phyloP scores from a whole-genome alignment of 148 eudicot genomes.

The Agrostemma githago region DNA sequence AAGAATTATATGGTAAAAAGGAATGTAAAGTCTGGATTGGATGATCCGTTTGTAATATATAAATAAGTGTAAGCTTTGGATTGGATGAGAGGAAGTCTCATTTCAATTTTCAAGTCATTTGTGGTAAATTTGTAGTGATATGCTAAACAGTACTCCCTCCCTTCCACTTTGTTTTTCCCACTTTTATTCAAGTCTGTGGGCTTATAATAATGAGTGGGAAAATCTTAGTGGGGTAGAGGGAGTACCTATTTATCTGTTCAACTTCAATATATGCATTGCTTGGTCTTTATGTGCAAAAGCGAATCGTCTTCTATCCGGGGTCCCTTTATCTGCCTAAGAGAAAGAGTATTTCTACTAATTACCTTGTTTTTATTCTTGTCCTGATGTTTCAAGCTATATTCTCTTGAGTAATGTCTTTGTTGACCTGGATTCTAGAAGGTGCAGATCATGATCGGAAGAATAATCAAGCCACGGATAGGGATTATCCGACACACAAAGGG shows the following conservation, averaged over 20 bases:
- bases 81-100: no score
- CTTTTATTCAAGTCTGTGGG: no score
- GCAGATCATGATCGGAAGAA: conserved; percentile 32
- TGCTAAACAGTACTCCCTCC: neutral
- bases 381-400: neutral
- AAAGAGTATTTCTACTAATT: neutral
- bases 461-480: conserved; percentile 25
- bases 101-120: neutral
- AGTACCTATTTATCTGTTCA: neutral
- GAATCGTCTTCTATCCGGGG: neutral
- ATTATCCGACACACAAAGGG: conserved; percentile 29
- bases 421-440: conserved; percentile 19
- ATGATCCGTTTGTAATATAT: no score
- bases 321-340: neutral
- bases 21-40: no score
- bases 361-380: neutral
- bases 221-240: no score
- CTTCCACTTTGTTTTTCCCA: no score
- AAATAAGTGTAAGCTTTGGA: no score
- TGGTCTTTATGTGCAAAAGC: neutral
- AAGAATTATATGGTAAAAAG: no score
- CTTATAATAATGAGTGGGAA: no score
- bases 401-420: conserved; percentile 12
- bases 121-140: neutral
- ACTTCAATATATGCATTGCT: neutral